Evolutionary conservation across 306 rosid species (phyloP), one percentile per base, ranked within the genome.

Genomic region (Cotoneaster glaucophyllus): DNA sequence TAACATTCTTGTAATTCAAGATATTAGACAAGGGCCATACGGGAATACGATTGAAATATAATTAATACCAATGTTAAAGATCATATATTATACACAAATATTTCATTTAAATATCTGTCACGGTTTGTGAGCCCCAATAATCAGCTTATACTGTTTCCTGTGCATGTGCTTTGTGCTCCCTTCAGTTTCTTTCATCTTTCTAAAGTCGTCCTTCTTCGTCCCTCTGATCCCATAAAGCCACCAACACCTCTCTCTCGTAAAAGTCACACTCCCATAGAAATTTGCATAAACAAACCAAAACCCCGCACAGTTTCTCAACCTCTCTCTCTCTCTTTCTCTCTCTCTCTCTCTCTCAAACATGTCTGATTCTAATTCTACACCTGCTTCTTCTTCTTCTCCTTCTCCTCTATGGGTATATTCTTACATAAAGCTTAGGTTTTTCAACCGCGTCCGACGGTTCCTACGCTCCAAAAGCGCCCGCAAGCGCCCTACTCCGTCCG

Each of bases 341-440:
- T 62, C 39, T 29, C 11, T 12, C 19, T 52, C 48, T 29, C 53
- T 14, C 8, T 71, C 86, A 84, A 89, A 77, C 85, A 90, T 89
- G 90, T 74, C 87, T 21, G 64, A 82, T 11, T 73, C 76, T 22
- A 43, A 39, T 24, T 37, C 77, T 10, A 37, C 77, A 2, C 17
- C 73, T n/a, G n/a, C 83, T 22, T 67, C 85, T 13, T 82, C 93
- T 11, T 76, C 93, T 31, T 76, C 93, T 37, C 69, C 96, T 70
- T 86, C 90, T 24, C 83, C 86, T 50, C 53, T 78, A 48, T 86
- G 99, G 93, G 70, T 85, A 2, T 68, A 88, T 9, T 86, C 93
- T 25, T 89, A 87, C 85, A 71, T 86, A 45, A 90, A 88, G 85
- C 89, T 89, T 70, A 92, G 77, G 13, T 89, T 96, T 75, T 91